These are phyloP conservation scores for Nothophoma quercina DNA, from an alignment of 2,329 filamentous ascomycete species.

Conservation along the genomic window DNA sequence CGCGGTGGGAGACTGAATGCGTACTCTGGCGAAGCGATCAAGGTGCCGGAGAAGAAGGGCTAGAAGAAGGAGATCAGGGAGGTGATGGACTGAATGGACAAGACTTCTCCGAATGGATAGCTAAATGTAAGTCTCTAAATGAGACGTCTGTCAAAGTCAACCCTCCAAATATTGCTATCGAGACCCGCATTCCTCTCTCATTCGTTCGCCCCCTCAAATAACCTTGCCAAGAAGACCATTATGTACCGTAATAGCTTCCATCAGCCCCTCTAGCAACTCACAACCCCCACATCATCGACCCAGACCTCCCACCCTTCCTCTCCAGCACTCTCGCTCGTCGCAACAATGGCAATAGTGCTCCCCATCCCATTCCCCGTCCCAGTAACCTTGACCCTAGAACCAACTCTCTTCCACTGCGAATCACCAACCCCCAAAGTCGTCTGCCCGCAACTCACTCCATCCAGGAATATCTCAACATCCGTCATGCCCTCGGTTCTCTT, in stretches of 20 bases:
- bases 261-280: constrained; percentile 1
- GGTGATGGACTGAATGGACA: too few species aligned
- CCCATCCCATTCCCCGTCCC: neutral
- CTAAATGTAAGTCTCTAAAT: too few species aligned
- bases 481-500: constrained; percentile 1
- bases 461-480: constrained; percentile 2
- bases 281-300: constrained; percentile 4
- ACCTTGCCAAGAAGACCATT: neutral
- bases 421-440: constrained; percentile 1
- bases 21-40: too few species aligned
- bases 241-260: too few species aligned
- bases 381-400: neutral
- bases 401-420: constrained; percentile 1
- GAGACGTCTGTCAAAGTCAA: too few species aligned
- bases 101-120: too few species aligned
- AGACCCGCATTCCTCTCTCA: too few species aligned
- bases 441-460: constrained; percentile 10
- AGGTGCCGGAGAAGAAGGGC: too few species aligned
- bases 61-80: too few species aligned
- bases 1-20: too few species aligned
- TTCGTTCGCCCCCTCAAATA: too few species aligned
- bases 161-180: too few species aligned
- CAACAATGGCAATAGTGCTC: constrained; percentile 13
- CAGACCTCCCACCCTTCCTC: constrained; percentile 13
- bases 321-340: constrained; percentile 1